These are phyloP conservation scores for Talaromyces marneffei DNA, from an alignment of 2,329 filamentous ascomycete genomes.

Conservation along the genomic window DNA sequence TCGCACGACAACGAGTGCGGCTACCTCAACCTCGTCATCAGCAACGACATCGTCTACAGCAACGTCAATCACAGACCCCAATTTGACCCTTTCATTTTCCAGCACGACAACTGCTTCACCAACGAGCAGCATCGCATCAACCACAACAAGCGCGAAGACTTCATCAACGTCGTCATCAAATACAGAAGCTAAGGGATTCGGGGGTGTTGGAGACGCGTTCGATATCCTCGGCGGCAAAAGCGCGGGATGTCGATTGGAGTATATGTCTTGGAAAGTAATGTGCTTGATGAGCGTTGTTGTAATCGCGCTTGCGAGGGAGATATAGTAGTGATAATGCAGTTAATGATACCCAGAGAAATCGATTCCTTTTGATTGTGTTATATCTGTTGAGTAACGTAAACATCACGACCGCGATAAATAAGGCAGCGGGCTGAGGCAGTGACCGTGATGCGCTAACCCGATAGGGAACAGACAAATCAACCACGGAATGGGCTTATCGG, in stretches of 20 bases:
- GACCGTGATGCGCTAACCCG: background rate
- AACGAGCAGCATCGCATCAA: background rate
- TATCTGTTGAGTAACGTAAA: too few species aligned
- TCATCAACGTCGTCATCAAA: background rate
- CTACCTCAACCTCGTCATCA: background rate
- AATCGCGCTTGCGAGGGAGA: background rate
- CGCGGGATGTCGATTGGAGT: background rate
- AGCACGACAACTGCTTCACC: background rate
- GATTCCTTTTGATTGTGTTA: background rate
- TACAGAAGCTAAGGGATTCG: constrained; percentile 13
- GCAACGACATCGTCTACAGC: background rate
- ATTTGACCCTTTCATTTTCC: background rate
- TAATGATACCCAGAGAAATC: background rate
- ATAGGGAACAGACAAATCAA: background rate
- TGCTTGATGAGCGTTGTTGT: background rate
- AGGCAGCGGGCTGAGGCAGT: background rate
- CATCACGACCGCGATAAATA: background rate
- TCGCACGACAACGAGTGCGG: background rate
- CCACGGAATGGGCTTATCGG: background rate
- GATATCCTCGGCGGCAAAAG: constrained; percentile 15
- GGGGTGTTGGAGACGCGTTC: constrained; percentile 12
- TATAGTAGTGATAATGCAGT: constrained; percentile 5
- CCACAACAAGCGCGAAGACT: background rate
- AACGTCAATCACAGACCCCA: constrained; percentile 2
- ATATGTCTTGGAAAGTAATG: background rate